Evolutionary conservation across 352 stramenopile species (phyloP).

Genomic region (Phytophthora colocasiae): DNA sequence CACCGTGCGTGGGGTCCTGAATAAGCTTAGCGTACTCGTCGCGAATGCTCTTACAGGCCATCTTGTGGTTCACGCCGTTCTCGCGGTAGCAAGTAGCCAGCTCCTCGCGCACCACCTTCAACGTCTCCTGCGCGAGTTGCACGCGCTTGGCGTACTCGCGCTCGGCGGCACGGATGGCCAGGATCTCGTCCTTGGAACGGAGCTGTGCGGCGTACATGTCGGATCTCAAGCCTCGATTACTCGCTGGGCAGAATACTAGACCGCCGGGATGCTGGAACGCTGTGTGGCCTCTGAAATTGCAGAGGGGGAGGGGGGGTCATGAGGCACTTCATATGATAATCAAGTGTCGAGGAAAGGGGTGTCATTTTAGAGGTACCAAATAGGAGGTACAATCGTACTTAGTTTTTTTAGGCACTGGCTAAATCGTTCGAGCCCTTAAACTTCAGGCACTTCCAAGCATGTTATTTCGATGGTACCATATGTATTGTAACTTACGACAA

Average conservation of each 20-base stretch:
- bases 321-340: not conserved
- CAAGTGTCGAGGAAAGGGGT: not conserved
- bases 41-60: slow-evolving; percentile 82
- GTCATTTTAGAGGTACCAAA: slow-evolving; percentile 12
- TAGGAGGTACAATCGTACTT: slow-evolving; percentile 12
- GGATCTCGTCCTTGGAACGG: slow-evolving; percentile 85
- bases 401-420: not conserved
- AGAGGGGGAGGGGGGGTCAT: slow-evolving; percentile 16
- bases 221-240: slow-evolving; percentile 15
- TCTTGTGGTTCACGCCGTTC: slow-evolving; percentile 90
- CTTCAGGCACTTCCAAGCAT: no score
- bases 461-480: no score
- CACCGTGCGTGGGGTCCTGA: slow-evolving; percentile 80
- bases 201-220: slow-evolving; percentile 75
- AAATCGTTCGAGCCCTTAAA: no score
- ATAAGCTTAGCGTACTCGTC: slow-evolving; percentile 87
- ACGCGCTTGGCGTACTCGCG: slow-evolving; percentile 77
- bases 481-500: no score
- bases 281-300: slow-evolving; percentile 30
- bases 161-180: slow-evolving; percentile 80
- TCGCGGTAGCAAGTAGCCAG: slow-evolving; percentile 90
- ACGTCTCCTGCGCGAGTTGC: slow-evolving; percentile 77
- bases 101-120: slow-evolving; percentile 89
- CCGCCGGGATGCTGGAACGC: slow-evolving; percentile 32
- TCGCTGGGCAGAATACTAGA: slow-evolving; percentile 25